phyloP scores from a whole-genome alignment of 306 rosid species.

The Corylus heterophylla region DNA sequence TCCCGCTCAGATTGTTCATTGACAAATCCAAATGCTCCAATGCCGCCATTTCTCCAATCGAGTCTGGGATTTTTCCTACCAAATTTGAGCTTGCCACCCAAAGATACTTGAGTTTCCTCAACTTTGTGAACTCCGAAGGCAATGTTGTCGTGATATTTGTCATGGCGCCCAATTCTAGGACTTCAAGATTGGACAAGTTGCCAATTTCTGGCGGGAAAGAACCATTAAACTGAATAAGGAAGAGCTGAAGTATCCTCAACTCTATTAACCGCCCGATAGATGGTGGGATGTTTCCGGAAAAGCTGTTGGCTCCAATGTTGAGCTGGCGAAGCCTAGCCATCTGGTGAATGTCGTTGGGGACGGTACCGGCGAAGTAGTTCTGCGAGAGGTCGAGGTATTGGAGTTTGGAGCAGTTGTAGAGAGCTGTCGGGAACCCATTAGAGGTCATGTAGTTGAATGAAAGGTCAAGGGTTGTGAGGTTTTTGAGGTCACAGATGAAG shows the following conservation, averaged over 20 bases:
- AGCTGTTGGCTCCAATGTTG: conserved; percentile 42
- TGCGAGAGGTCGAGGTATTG: conserved; percentile 40
- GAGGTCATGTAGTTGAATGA: conserved; percentile 27
- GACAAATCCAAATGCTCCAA: conserved; percentile 53
- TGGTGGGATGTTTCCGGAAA: conserved; percentile 56
- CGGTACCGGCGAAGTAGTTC: conserved; percentile 48
- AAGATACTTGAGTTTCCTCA: conserved; percentile 51
- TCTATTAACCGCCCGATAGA: conserved; percentile 47
- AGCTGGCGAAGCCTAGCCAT: conserved; percentile 43
- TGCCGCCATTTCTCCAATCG: conserved; percentile 53
- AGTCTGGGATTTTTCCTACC: conserved; percentile 58
- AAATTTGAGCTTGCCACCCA: conserved; percentile 36
- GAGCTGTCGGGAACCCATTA: conserved; percentile 53
- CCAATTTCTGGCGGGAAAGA: conserved; percentile 60
- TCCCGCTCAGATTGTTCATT: conserved; percentile 37
- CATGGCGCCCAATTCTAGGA: conserved; percentile 31
- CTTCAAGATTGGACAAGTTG: conserved; percentile 56
- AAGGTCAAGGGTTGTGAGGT: conserved; percentile 51
- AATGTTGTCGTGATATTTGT: conserved; percentile 12
- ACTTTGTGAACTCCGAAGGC: conserved; percentile 43
- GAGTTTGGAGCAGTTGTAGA: conserved; percentile 60
- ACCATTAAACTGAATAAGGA: conserved; percentile 36
- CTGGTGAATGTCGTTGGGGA: conserved; percentile 51
- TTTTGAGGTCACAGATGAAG: conserved; percentile 65
- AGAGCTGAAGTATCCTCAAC: conserved; percentile 38